A percentile compares a stretch with the other conserved stretches of the same genome.
phyloP scores from a whole-genome alignment of 2,329 filamentous ascomycete species.

The Dendrostoma leiphaemia region DNA sequence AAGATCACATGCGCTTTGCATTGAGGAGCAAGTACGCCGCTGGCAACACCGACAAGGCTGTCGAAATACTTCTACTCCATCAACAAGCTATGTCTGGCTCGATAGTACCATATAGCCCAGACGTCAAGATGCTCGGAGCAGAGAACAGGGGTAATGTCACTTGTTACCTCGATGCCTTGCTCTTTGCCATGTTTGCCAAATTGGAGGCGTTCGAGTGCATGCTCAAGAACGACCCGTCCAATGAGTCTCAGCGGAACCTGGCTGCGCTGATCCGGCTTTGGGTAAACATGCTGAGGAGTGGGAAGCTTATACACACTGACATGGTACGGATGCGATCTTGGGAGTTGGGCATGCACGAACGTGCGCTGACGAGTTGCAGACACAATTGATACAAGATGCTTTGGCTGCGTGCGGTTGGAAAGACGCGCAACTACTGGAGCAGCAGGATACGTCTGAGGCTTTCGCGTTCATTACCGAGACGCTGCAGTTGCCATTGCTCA shows the following conservation, averaged over 20 bases:
- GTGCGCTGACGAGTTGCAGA: constrained; percentile 49
- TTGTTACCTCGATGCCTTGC: constrained; percentile 88
- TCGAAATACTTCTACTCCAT: constrained; percentile 73
- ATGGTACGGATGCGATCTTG: constrained; percentile 55
- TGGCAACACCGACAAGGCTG: constrained; percentile 70
- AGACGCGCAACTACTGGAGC: constrained; percentile 72
- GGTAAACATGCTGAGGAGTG: constrained; percentile 87
- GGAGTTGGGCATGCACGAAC: neutral
- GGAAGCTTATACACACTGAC: constrained; percentile 80
- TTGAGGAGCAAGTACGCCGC: constrained; percentile 63
- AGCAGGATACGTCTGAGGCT: constrained; percentile 94
- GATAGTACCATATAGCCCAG: constrained; percentile 71
- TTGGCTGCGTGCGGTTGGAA: constrained; percentile 85
- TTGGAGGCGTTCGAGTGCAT: constrained; percentile 91
- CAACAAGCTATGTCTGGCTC: constrained; percentile 80
- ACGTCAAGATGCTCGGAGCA: constrained; percentile 74
- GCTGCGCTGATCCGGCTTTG: constrained; percentile 80
- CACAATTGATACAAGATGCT: constrained; percentile 76
- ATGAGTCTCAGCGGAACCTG: constrained; percentile 69
- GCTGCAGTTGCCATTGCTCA: constrained; percentile 81
- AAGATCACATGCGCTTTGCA: constrained; percentile 57
- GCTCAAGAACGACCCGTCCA: constrained; percentile 74
- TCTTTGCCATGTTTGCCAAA: constrained; percentile 95
- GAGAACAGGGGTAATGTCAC: constrained; percentile 84
- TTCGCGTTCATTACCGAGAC: constrained; percentile 94